Evolutionary conservation across 805 yeast species (phyloP), one percentile per base, ranked within the genome.

Genomic region (Hanseniaspora hatyaiensis): DNA sequence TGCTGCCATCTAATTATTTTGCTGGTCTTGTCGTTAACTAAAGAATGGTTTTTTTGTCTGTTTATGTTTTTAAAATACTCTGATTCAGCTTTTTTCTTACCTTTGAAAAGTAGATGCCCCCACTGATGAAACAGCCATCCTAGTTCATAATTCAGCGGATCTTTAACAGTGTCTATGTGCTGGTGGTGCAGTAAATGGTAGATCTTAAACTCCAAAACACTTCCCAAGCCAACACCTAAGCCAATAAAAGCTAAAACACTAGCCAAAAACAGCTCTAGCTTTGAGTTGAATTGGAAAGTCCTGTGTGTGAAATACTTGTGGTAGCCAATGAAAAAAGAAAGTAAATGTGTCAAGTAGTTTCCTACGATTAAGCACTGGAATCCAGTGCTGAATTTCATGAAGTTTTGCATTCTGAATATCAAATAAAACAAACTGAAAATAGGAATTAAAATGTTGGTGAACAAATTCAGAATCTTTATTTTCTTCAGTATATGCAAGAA

Each of bases 121-220:
- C 86, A 69, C 64, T 87, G 95, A 29, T 89, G 77, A 74, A 77
- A 87, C 57, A 74, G 64, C 55, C 86, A 72, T 0, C 96, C 96
- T 51, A 82, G 72, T 58, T 88, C 75, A 32, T 82, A 80, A 57
- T 78, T 78, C 64, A 84, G 86, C 1, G 97, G 96, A 62, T 88
- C 97, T 56, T 74, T 72, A 51, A 84, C 94, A 0, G 94, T 81
- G 59, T 88, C 95, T 36, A 92, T 80, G 62, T 74, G 83, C 50
- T 89, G 75, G 64, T 88, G 96, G 65, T 88, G 96, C 3, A 92
- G 87, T 51, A 94, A 69, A 67, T 88, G 97, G 39, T 56, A 57
- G 20, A 59, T 51, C 1, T 54, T 46, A 41, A 57, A 57, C 26
- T 57, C 57, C 9, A 55, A 50, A 30, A 56, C 52, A 9, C 59